These are phyloP conservation scores for Diatrype stigma DNA, from an alignment of 2,329 filamentous ascomycete species.

Conservation along the genomic window DNA sequence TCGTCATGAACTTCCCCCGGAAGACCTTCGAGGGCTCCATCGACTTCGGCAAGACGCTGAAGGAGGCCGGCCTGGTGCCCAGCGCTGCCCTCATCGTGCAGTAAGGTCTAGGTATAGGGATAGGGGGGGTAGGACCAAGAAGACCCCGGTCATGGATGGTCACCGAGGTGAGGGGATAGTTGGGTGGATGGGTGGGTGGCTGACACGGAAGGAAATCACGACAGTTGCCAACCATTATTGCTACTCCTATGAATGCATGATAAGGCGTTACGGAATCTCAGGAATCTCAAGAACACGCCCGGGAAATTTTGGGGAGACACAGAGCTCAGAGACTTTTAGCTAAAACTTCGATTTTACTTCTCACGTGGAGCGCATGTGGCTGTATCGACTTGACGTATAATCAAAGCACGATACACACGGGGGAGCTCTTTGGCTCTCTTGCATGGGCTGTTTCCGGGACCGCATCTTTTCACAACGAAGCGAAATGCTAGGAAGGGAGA, in stretches of 20 bases:
- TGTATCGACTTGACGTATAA: too few relatives aligned
- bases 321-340: too few relatives aligned
- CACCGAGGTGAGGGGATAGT: neutral
- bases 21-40: slow-evolving; percentile 67
- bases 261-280: neutral
- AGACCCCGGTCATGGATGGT: too few relatives aligned
- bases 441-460: too few relatives aligned
- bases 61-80: slow-evolving; percentile 85
- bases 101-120: slow-evolving; percentile 29
- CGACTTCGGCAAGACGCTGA: slow-evolving; percentile 86
- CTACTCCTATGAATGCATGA: neutral
- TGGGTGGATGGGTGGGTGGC: neutral
- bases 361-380: too few relatives aligned
- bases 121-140: too few relatives aligned
- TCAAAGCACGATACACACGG: too few relatives aligned
- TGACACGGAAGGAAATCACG: neutral
- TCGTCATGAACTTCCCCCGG: slow-evolving; percentile 81
- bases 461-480: neutral
- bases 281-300: too few relatives aligned
- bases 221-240: neutral
- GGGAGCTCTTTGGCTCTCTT: too few relatives aligned
- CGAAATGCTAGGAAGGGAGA: neutral
- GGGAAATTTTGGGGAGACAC: too few relatives aligned
- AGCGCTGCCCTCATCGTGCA: slow-evolving; percentile 83
- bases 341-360: too few relatives aligned